Percentiles rank a stretch among this genome's conserved stretches.
Conservation (phyloP, 768 basidiomycete genomes). For the Polyporus arcularius region DNA sequence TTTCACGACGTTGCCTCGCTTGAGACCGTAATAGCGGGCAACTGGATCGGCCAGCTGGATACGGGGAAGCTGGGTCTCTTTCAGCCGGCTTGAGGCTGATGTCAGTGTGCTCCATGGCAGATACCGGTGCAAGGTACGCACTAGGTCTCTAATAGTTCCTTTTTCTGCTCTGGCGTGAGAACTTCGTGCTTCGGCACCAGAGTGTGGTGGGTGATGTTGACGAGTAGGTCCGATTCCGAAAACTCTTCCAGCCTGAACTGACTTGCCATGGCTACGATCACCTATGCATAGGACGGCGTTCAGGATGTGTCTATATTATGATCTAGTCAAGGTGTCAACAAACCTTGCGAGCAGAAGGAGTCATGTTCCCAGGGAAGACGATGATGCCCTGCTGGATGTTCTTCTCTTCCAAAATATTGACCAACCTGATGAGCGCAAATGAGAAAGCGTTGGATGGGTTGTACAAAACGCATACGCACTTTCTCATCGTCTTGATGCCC, state of each 20-base stretch:
- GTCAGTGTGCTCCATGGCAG: constrained; percentile 4
- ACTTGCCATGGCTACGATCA: constrained; percentile 86
- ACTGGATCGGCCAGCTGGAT: constrained; percentile 97
- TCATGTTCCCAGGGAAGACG: constrained; percentile 95
- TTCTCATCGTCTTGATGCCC: constrained; percentile 96
- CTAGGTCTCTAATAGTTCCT: constrained; percentile 87
- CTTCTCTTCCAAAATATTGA: constrained; percentile 90
- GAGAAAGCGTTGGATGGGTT: not conserved
- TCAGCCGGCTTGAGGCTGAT: constrained; percentile 72
- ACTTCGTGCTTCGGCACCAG: constrained; percentile 94
- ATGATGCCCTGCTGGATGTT: constrained; percentile 89
- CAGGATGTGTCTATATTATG: not conserved
- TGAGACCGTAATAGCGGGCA: constrained; percentile 96
- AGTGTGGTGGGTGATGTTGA: constrained; percentile 96
- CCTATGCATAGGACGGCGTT: constrained; percentile 47
- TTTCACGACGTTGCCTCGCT: constrained; percentile 96
- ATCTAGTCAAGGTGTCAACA: not conserved
- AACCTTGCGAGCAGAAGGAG: constrained; percentile 94
- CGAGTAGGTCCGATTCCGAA: constrained; percentile 92
- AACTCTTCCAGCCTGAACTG: constrained; percentile 94
- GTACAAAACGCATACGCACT: constrained; percentile 53
- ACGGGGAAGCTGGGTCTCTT: constrained; percentile 96
- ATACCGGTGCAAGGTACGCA: constrained; percentile 44
- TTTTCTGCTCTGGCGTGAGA: constrained; percentile 84
- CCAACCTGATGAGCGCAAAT: constrained; percentile 53